Evolutionary conservation across 805 yeast species (phyloP), one percentile per base, ranked within the genome.

Genomic region (Zygotorulaspora florentina): DNA sequence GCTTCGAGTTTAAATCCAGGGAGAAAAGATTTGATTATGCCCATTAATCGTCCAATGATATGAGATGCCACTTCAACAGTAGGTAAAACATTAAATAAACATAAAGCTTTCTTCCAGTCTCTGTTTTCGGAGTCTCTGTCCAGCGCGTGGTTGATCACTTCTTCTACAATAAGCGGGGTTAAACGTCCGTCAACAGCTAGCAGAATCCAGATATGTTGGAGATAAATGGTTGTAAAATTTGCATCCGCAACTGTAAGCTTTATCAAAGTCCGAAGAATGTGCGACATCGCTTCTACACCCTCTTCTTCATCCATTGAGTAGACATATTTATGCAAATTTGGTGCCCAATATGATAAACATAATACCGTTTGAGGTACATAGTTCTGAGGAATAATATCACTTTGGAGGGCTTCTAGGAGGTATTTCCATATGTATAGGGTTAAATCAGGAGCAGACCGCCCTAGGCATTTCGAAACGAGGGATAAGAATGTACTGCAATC

Each of bases 111-210:
- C 15, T 74, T 73, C 87, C 87, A 85, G 39, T 75, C 81, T 31
- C 78, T 75, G 3, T 83, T 85, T 53, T 83, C 87, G n/a, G 87
- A 81, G 53, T 83, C 85, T 57, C 83, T 79, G 52, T 85, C 93
- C 53, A 86, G 75, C 1, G 89, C 83, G 51, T 81, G 83, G 2
- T 81, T 77, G 5, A 87, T 77, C 17, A 85, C 77, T 56, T 87
- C 96, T 51, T 85, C 89, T 9, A 87, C 74, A 18, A 87, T 68
- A 2, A 79, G 64, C 1, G 75, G 70, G 3, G 77, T 74, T 10
- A 87, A 64, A 31, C 79, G 69, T 36, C 81, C 81, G 44, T 85
- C 89, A 2, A 75, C 57, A 17, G 84, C 79, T 11, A 88, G 57
- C 42, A 76, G 73, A 30, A 79, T 74, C 95, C 96, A 88, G 13